These are phyloP conservation scores for Westerdykella ornata DNA, from an alignment of 2,329 filamentous ascomycete genomes.

Conservation along the genomic window DNA sequence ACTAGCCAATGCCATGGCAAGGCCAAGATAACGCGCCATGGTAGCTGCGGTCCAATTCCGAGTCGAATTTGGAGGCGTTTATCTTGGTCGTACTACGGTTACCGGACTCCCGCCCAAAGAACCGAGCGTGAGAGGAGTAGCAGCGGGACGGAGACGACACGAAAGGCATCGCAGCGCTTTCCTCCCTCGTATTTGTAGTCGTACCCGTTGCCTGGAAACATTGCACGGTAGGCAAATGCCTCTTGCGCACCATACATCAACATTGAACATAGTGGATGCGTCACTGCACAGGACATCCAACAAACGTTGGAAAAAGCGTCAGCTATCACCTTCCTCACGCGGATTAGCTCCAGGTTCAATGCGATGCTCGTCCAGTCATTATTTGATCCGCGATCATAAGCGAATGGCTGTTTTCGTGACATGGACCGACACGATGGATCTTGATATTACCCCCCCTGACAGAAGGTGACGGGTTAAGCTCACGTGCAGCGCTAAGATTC, in stretches of 20 bases:
- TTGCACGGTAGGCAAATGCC: background rate
- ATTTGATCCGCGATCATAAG: too few species aligned
- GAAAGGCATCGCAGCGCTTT: background rate
- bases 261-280: too few species aligned
- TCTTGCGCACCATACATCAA: too few species aligned
- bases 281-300: too few species aligned
- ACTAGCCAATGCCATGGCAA: conserved; percentile 30
- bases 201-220: background rate
- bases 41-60: conserved; percentile 14
- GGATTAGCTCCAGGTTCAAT: too few species aligned
- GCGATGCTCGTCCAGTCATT: too few species aligned
- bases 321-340: too few species aligned
- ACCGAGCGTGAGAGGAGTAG: background rate
- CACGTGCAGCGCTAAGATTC: background rate
- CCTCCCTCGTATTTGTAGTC: background rate
- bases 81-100: background rate
- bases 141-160: background rate
- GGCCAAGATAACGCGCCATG: conserved; percentile 32
- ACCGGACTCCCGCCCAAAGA: background rate
- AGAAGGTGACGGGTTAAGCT: conserved; percentile 1
- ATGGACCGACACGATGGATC: conserved; percentile 3
- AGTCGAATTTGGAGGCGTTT: background rate
- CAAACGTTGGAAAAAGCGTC: too few species aligned
- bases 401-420: background rate
- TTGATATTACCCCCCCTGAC: conserved; percentile 6